Evolutionary conservation across 441 rosid genomes (phyloP).

Genomic region (Breynia disticha): DNA sequence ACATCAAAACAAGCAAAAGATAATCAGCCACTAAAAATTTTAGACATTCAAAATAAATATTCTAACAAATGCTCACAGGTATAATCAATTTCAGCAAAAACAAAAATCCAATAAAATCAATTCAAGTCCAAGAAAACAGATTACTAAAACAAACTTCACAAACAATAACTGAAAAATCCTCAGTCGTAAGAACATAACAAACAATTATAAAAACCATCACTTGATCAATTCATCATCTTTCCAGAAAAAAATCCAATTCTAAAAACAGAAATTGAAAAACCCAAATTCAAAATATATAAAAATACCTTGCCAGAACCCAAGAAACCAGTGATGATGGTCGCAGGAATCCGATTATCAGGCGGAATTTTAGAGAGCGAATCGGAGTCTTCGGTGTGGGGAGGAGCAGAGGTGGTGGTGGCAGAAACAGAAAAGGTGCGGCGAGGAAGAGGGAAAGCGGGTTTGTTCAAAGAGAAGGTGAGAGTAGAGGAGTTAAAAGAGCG

Average conservation of each 20-base stretch:
- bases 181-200: too few relatives aligned
- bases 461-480: constrained; percentile 14
- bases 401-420: constrained; percentile 32
- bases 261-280: too few relatives aligned
- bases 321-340: constrained; percentile 89
- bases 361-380: constrained; percentile 61
- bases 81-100: too few relatives aligned
- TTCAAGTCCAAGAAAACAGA: too few relatives aligned
- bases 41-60: not conserved
- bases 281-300: not conserved
- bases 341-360: constrained; percentile 79
- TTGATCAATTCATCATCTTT: too few relatives aligned
- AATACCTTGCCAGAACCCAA: constrained; percentile 87
- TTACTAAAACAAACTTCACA: too few relatives aligned
- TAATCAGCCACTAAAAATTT: not conserved
- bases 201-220: too few relatives aligned
- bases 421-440: constrained; percentile 41
- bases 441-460: constrained; percentile 2
- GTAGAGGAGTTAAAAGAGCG: constrained; percentile 19
- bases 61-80: too few relatives aligned
- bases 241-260: too few relatives aligned
- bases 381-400: constrained; percentile 49
- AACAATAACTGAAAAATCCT: too few relatives aligned
- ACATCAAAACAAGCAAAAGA: not conserved
- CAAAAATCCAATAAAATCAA: too few relatives aligned